These are phyloP conservation scores for Epichloe elymi DNA, from an alignment of 2,329 filamentous ascomycete genomes.

Conservation along the genomic window DNA sequence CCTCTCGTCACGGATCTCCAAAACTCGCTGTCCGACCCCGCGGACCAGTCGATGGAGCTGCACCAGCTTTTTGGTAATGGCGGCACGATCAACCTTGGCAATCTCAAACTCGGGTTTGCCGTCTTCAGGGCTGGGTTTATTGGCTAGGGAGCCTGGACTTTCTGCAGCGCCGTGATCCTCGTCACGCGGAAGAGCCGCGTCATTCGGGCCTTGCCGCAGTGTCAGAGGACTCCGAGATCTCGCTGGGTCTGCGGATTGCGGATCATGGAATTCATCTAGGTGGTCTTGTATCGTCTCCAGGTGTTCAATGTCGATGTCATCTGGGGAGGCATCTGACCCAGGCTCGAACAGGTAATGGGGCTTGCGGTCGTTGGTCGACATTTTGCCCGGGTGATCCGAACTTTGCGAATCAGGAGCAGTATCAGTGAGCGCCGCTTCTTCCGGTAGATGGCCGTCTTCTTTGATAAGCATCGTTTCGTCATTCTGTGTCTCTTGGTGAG, in stretches of 20 bases:
- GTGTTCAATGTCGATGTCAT: slow-evolving; percentile 38
- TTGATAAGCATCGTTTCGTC: not conserved
- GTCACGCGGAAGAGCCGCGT: not conserved
- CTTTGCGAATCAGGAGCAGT: not conserved
- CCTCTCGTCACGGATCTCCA: slow-evolving; percentile 4
- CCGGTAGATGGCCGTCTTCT: not conserved
- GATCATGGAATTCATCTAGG: slow-evolving; percentile 14
- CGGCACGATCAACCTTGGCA: slow-evolving; percentile 2
- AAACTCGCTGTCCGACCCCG: not conserved
- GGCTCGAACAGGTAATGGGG: not conserved
- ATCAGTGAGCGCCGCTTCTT: not conserved
- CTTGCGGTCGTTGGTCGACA: too few relatives aligned
- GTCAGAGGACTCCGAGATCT: not conserved
- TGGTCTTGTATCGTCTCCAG: slow-evolving; percentile 15
- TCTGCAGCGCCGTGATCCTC: not conserved
- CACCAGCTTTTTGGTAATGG: not conserved
- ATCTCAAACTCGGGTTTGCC: not conserved
- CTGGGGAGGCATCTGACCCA: slow-evolving; percentile 19
- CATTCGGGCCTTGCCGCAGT: not conserved
- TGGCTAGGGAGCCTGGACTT: not conserved
- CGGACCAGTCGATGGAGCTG: slow-evolving; percentile 4
- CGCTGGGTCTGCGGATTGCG: not conserved
- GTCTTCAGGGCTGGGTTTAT: not conserved
- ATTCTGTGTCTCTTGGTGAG: too few relatives aligned
- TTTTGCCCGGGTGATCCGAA: not conserved